Percentiles rank a stretch among this genome's conserved stretches.
Evolutionary conservation across 352 stramenopile genomes (phyloP).

Genomic region (Phytophthora citricola): DNA sequence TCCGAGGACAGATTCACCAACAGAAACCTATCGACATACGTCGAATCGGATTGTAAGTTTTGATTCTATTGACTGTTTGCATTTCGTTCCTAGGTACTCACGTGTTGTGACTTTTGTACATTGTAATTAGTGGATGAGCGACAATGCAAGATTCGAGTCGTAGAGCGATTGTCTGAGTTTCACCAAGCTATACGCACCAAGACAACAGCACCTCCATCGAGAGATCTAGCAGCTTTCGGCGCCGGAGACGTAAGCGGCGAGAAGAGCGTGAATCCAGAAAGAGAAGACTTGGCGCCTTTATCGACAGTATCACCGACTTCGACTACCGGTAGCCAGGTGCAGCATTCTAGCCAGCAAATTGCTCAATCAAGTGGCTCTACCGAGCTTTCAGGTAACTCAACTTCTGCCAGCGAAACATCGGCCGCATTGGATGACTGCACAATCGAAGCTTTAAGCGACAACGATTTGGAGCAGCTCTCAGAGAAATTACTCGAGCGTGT

Average conservation of each 20-base stretch:
- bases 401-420: constrained; percentile 25
- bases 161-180: constrained; percentile 86
- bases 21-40: constrained; percentile 65
- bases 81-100: background rate
- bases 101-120: constrained; percentile 4
- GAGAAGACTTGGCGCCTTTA: constrained; percentile 7
- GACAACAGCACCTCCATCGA: constrained; percentile 24
- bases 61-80: background rate
- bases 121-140: constrained; percentile 80
- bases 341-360: constrained; percentile 6
- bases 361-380: constrained; percentile 4
- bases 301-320: background rate
- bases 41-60: constrained; percentile 71
- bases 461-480: constrained; percentile 79
- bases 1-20: constrained; percentile 30
- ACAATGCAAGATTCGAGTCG: constrained; percentile 89
- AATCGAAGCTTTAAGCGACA: constrained; percentile 81
- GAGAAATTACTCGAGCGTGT: constrained; percentile 87
- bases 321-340: constrained; percentile 12
- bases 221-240: constrained; percentile 7
- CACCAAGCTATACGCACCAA: constrained; percentile 78
- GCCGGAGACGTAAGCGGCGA: constrained; percentile 8
- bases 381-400: constrained; percentile 3
- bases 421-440: constrained; percentile 67
- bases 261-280: constrained; percentile 7